Conservation (phyloP, 768 basidiomycete species). For the Sutorius australiensis region DNA sequence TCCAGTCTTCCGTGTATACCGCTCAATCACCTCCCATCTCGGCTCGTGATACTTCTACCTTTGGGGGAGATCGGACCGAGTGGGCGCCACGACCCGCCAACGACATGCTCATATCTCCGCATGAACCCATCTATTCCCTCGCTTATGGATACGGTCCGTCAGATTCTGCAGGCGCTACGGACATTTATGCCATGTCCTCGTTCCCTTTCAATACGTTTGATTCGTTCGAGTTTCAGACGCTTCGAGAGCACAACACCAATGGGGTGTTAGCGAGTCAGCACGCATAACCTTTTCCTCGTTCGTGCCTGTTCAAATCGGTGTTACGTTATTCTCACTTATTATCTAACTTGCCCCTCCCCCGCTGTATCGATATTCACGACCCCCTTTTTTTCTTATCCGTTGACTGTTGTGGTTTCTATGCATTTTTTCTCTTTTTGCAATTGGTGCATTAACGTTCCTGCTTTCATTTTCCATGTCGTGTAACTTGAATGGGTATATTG, state of each 20-base stretch:
- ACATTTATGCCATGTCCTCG: conserved; percentile 14
- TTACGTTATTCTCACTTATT: conserved; percentile 17
- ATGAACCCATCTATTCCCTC: conserved; percentile 13
- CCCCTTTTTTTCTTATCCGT: not conserved
- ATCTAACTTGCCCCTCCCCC: conserved; percentile 16
- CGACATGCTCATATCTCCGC: conserved; percentile 16
- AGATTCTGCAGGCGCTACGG: conserved; percentile 16
- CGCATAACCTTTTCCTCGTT: conserved; percentile 7
- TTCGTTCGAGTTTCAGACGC: conserved; percentile 32
- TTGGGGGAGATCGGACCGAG: conserved; percentile 13
- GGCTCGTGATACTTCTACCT: conserved; percentile 8
- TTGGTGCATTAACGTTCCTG: conserved; percentile 4
- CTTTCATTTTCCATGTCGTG: conserved; percentile 16
- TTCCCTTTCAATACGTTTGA: conserved; percentile 26
- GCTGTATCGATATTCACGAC: conserved; percentile 27
- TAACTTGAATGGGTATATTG: conserved; percentile 18
- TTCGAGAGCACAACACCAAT: conserved; percentile 26
- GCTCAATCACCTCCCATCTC: conserved; percentile 10
- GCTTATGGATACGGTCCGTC: conserved; percentile 21
- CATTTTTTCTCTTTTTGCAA: conserved; percentile 6
- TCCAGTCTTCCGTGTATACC: conserved; percentile 21
- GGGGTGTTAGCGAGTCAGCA: conserved; percentile 19
- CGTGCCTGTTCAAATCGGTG: not conserved
- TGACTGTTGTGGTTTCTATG: conserved; percentile 5
- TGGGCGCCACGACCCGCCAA: conserved; percentile 13